Percentiles rank a stretch among this genome's conserved stretches.
Conservation (phyloP, 2,329 filamentous ascomycete genomes). For the Fusarium sp. region DNA sequence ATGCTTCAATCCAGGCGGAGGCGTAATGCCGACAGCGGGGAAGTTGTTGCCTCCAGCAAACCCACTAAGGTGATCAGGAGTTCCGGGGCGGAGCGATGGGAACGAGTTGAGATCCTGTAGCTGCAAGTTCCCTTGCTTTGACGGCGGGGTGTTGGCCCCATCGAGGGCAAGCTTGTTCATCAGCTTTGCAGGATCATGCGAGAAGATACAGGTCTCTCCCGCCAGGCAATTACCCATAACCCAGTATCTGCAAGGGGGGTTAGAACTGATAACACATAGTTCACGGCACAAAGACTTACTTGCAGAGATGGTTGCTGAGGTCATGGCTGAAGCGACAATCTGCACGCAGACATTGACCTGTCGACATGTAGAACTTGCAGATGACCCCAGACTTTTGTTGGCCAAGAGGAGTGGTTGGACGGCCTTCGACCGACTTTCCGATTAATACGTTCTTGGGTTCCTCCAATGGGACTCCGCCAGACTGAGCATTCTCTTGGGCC, state of each 20-base stretch:
- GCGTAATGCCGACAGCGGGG: conserved; percentile 65
- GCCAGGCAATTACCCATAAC: conserved; percentile 95
- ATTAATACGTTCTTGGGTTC: conserved; percentile 80
- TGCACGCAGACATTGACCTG: conserved; percentile 92
- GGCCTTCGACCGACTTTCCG: conserved; percentile 87
- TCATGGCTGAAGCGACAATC: conserved; percentile 99
- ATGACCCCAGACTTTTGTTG: conserved; percentile 88
- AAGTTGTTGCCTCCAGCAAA: conserved; percentile 66
- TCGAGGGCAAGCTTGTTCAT: conserved; percentile 84
- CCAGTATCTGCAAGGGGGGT: conserved; percentile 78
- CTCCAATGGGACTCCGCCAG: conserved; percentile 52
- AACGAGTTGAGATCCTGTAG: conserved; percentile 89
- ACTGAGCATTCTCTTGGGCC: conserved; percentile 52
- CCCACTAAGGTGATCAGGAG: conserved; percentile 68
- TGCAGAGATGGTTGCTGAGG: conserved; percentile 95
- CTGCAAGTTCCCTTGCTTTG: conserved; percentile 75
- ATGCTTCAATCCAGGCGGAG: conserved; percentile 78
- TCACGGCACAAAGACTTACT: conserved; percentile 71
- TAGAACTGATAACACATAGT: neutral
- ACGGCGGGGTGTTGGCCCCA: conserved; percentile 73
- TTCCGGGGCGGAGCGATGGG: conserved; percentile 75
- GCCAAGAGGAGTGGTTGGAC: conserved; percentile 81
- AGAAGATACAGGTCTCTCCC: conserved; percentile 94
- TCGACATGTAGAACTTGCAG: conserved; percentile 97
- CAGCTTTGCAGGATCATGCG: conserved; percentile 90